Evolutionary conservation across 2,329 filamentous ascomycete species (phyloP), one percentile per base, ranked within the genome.

Genomic region (Colletotrichum camelliae): DNA sequence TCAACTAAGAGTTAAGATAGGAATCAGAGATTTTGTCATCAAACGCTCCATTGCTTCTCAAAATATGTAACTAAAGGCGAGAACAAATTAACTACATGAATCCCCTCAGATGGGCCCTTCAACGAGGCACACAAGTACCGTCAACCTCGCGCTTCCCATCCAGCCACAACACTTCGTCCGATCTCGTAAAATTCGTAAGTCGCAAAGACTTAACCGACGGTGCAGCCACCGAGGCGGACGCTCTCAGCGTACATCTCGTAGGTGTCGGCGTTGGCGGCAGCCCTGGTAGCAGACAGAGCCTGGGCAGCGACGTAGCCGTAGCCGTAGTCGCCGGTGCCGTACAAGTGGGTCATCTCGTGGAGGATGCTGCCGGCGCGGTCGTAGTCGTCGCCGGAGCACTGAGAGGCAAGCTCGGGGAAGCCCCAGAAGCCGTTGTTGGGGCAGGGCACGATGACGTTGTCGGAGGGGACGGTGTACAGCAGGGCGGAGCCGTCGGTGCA

Each of bases 171-270:
- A n/a, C 5, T n/a, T 12, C 43, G 1, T 52, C 43, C 5, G 43
- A 7, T 52, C 5, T 52, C 10, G n/a, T 52, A 2, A 52, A 21
- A 7, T 52, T 52, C n/a, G 43, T 52, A 4, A 52, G 43, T 52
- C 43, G 43, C 12, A 21, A 21, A 52, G 43, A 52, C 21, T 61
- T 67, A 76, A 12, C 74, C 74, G 13, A 70, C 73, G 18, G 70
- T 74, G 70, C 74, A 76, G 64, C 74, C 74, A 12, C 74, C 74
- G 15, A 76, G 74, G 21, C 74, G 74, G 5, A 76, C 74, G 48
- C 74, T 76, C 70, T 66, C 74, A 2, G 70, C 74, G 43, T 76
- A 76, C 70, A 76, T 76, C 74, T 76, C 74, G n/a, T 76, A 76
- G 12, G 74, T 76, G 48, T 76, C 74, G 5, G 74, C 74, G 21